Base-by-base conservation (phyloP, 2,329 filamentous ascomycete species). In the Talaromyces sp. region DNA sequence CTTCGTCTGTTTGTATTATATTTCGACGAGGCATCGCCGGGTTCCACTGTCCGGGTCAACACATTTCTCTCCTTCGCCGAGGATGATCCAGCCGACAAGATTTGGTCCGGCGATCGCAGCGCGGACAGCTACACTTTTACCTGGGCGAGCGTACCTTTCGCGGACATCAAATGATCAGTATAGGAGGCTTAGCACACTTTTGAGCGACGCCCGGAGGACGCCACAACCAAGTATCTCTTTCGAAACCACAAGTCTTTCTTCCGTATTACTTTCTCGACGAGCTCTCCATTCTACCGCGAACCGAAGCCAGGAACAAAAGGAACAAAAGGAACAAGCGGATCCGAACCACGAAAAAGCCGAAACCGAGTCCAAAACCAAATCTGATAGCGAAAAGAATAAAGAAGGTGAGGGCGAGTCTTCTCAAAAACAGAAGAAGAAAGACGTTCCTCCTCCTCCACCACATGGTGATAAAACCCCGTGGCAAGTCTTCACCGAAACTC, bases 401-500 rank as follows among this genome's bases (percentile, higher is more conserved):
- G 41, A 59, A n/a, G 41, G 39, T 31, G 78, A 86, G 62, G 80
- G 79, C 37, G 78, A 80, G 66, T 76, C 75, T 39, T 76, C 81
- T 62, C 73, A 80, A 8, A 78, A 83, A 47, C 74, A 80, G 52
- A 87, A 91, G 72, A 87, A 92, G 71, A 87, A 92, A 67, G 81
- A 83, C 43, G 79, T 87, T 33, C 89, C 93, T 13, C 92, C 94
- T 24, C 94, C 93, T 14, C 94, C 95, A n/a, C 94, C 93, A 22
- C 95, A 99, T 75, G 95, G 95, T 67, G 93, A 97, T 82, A 99
- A 99, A 84, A 95, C 94, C 3, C 95, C 95, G 62, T 98, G 95
- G 93, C 92, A 98, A 77, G 95, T 99, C 37, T 99, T 99, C 82
- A 92, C 92, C 74, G 95, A 99, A 75, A 99, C 95, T n/a, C 87